These are phyloP conservation scores for Aspergillus nanangensis DNA, from an alignment of 495 filamentous ascomycete species.

Conservation along the genomic window DNA sequence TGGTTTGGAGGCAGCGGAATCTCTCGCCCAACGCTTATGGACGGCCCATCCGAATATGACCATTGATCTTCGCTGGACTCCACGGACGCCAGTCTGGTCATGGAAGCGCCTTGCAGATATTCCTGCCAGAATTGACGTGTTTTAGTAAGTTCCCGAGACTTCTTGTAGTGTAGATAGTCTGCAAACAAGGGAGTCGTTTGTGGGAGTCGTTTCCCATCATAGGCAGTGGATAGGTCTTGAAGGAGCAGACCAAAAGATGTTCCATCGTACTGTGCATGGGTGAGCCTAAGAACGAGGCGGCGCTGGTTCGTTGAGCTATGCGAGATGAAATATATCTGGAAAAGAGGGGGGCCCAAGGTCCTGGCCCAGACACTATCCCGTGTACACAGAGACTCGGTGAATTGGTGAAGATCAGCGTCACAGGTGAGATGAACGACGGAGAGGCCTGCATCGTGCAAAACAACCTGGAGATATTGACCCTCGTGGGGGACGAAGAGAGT, in stretches of 20 bases:
- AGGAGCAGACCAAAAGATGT: neutral
- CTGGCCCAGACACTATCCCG: neutral
- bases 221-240: neutral
- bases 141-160: neutral
- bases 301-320: neutral
- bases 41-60: neutral
- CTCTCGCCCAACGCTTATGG: neutral
- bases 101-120: neutral
- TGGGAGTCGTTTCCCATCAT: neutral
- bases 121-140: neutral
- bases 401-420: neutral
- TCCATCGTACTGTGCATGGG: neutral
- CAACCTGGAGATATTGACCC: neutral
- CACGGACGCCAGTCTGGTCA: neutral
- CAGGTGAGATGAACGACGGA: neutral
- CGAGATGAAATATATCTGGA: neutral
- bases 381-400: neutral
- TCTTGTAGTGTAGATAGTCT: neutral
- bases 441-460: neutral
- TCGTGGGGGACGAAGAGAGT: neutral
- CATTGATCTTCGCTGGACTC: neutral
- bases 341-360: neutral
- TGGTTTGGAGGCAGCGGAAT: neutral
- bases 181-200: neutral
- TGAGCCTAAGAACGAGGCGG: neutral